Evolutionary conservation across 2,329 filamentous ascomycete genomes (phyloP), one percentile per base, ranked within the genome.

Genomic region (Aspergillus floridensis): DNA sequence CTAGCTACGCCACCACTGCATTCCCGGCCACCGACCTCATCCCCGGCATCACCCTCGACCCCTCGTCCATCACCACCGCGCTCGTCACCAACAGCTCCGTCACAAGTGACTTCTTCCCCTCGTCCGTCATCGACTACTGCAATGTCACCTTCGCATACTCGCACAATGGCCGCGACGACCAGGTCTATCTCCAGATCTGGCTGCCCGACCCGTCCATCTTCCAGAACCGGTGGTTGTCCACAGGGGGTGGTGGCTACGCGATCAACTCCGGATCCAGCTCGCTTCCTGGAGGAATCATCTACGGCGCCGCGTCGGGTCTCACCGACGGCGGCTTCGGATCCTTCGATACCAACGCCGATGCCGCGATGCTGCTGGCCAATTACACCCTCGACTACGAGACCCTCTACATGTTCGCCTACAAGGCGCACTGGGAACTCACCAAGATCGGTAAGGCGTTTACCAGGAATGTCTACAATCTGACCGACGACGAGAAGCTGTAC

Each of bases 381-480:
- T 81, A 81, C 10, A 79, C 80, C 3, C 66, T 72, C 54, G 69
- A 72, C 60, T 72, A 69, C 67, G 70, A 72, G 29, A 65, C 69
- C 10, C 70, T 68, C 14, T 68, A 72, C 58, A 72, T 72, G 70
- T 72, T 72, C 57, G 63, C 72, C 0, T 84, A 84, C 70, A 74
- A 80, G 60, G 82, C 79, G 0, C 72, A 83, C 1, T 78, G 79
- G 49, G 83, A 86, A 69, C 78, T 84, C 74, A 81, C 78, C 7
- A 63, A 70, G 6, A 67, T 82, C 10, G 80, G 80, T 19, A 81
- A 81, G 65, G 69, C 72, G 47, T 71, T 81, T 29, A 75, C 79
- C 4, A 71, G 71, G 44, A 74, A 72, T 10, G 74, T 81, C 66
- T 82, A 79, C 66, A 70, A 68, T 31, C 46, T 68, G 49, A 59